Evolutionary conservation across 1,284 basidiomycete species (phyloP).

Genomic region (Fomes fomentarius): DNA sequence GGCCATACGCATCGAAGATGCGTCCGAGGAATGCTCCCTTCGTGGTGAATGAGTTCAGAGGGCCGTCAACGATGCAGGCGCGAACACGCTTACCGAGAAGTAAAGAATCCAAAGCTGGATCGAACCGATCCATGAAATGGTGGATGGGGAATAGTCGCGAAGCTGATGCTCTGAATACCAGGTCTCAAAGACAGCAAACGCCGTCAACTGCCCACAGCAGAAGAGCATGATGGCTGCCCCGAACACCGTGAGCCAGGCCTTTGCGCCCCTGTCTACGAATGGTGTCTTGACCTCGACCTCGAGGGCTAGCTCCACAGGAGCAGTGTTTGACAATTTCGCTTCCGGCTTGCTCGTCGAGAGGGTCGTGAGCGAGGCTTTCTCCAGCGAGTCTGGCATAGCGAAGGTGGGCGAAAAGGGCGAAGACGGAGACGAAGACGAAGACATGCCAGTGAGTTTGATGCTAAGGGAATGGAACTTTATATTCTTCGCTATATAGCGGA

Average conservation of each 20-base stretch:
- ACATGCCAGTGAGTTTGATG: no score
- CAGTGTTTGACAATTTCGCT: not conserved
- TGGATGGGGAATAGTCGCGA: conserved; percentile 35
- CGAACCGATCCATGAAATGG: conserved; percentile 52
- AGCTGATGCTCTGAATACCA: conserved; percentile 47
- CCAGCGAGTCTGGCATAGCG: no score
- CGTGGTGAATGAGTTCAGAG: no score
- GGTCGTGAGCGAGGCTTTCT: no score
- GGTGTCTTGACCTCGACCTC: not conserved
- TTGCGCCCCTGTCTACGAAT: conserved; percentile 30
- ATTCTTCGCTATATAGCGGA: no score
- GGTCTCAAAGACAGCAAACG: conserved; percentile 44
- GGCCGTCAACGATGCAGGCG: no score
- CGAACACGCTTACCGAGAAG: conserved; percentile 37
- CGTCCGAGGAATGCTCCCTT: conserved; percentile 36
- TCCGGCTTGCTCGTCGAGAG: no score
- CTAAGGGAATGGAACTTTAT: no score
- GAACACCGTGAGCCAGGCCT: conserved; percentile 40
- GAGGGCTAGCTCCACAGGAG: not conserved
- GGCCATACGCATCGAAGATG: conserved; percentile 40
- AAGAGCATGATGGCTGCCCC: conserved; percentile 39
- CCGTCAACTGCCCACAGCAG: conserved; percentile 41
- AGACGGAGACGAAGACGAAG: no score
- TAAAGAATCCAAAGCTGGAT: conserved; percentile 44
- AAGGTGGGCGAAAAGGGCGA: no score